A percentile compares a stretch with the other conserved stretches of the same genome.
phyloP scores from a whole-genome alignment of 1,284 basidiomycete species.

The Ceratobasidium sp. region DNA sequence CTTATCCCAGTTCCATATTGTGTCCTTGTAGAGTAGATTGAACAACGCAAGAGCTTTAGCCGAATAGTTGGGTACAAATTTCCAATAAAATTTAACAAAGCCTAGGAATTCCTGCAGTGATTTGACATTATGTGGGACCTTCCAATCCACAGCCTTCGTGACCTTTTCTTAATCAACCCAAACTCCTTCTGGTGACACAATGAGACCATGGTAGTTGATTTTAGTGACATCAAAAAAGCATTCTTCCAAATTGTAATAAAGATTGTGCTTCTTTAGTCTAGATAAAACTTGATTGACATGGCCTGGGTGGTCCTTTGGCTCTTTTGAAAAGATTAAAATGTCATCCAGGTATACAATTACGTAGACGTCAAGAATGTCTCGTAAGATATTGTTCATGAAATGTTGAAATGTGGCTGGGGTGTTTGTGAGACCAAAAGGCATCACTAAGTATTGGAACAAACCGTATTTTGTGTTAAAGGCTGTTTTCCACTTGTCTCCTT shows the following conservation, averaged over 20 bases:
- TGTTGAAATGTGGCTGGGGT: constrained; percentile 58
- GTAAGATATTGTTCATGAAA: constrained; percentile 46
- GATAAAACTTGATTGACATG: constrained; percentile 52
- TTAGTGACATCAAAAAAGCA: constrained; percentile 51
- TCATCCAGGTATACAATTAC: constrained; percentile 52
- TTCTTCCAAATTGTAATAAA: constrained; percentile 51
- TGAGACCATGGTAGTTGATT: constrained; percentile 56
- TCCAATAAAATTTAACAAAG: constrained; percentile 46
- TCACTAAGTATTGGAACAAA: constrained; percentile 59
- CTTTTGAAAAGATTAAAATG: constrained; percentile 55
- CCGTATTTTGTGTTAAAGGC: constrained; percentile 59
- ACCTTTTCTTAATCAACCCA: constrained; percentile 55
- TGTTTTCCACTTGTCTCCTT: constrained; percentile 57
- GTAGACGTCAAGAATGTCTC: constrained; percentile 46
- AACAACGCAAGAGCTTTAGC: constrained; percentile 52
- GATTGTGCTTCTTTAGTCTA: constrained; percentile 46
- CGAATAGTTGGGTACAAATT: constrained; percentile 56
- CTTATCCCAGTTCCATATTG: constrained; percentile 46
- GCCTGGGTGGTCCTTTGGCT: constrained; percentile 56
- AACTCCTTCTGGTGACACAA: constrained; percentile 48
- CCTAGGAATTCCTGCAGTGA: constrained; percentile 55
- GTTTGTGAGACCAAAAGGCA: constrained; percentile 52
- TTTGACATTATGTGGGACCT: constrained; percentile 50
- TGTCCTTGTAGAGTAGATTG: constrained; percentile 49
- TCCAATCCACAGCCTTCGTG: constrained; percentile 53